Conservation (phyloP, 108 stramenopile species). For the Conticribra weissflogii region DNA sequence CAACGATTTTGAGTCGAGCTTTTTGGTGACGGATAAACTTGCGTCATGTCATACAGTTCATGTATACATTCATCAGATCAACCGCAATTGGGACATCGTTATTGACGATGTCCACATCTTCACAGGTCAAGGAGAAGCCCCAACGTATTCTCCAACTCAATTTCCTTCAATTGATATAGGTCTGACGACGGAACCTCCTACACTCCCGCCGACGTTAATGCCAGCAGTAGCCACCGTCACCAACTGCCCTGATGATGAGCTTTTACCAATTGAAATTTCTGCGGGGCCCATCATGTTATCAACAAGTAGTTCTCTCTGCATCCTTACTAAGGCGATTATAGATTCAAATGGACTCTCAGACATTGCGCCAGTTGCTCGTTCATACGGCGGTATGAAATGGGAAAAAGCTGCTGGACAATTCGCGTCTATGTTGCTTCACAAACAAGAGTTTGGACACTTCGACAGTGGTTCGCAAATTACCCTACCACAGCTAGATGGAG, state of each 20-base stretch:
- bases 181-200: slow-evolving; percentile 17
- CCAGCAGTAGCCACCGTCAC: slow-evolving; percentile 30
- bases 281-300: slow-evolving; percentile 34
- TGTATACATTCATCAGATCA: slow-evolving; percentile 40
- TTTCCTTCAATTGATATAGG: slow-evolving; percentile 1
- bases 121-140: background rate
- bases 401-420: slow-evolving; percentile 51
- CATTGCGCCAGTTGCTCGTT: slow-evolving; percentile 48
- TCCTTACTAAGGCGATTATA: slow-evolving; percentile 39
- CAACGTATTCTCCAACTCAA: slow-evolving; percentile 5
- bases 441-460: slow-evolving; percentile 30
- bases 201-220: slow-evolving; percentile 47
- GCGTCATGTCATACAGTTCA: slow-evolving; percentile 34
- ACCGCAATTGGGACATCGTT: slow-evolving; percentile 39
- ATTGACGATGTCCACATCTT: slow-evolving; percentile 42
- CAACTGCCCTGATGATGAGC: slow-evolving; percentile 15
- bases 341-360: slow-evolving; percentile 27
- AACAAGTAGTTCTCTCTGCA: slow-evolving; percentile 30
- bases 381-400: slow-evolving; percentile 53
- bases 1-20: slow-evolving; percentile 30
- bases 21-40: slow-evolving; percentile 32
- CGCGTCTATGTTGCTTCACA: slow-evolving; percentile 30
- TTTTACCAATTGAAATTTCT: slow-evolving; percentile 10
- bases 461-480: slow-evolving; percentile 27
- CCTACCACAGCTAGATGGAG: slow-evolving; percentile 20